Base-by-base conservation (phyloP, 345 rosid genomes). In the Pugionium cornutum region DNA sequence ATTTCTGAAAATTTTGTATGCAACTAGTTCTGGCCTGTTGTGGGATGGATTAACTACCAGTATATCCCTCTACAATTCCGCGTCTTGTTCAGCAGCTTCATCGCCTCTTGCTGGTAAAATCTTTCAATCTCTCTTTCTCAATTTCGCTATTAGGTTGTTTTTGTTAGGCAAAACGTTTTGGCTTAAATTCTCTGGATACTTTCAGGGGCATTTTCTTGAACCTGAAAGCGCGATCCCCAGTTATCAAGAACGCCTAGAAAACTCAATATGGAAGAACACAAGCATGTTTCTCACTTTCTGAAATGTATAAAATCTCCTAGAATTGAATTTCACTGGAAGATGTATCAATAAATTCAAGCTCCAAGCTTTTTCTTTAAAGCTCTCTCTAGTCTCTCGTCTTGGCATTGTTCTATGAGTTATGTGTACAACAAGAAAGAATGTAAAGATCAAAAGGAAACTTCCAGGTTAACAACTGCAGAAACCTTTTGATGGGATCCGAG, bases 31-130 rank as follows among this genome's bases (percentile, higher is more conserved):
- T 87, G 92, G 94, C 95, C 98, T 33, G 65, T 89, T 58, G 86
- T 87, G 57, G 89, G 91, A 56, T 92, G 96, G 97, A 62, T 89
- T 65, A 92, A 92, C 63, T 78, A 89, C 58, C 92, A 83, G 75
- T 92, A 83, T 59, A 73, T 92, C 50, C 98, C 97, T 36, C 49
- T 80, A 61, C 94, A 89, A 73, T 83, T 86, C 67, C 92, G 98
- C 0, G 98, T 92, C 50, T 7, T 86, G 74, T 89, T 89, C 70
- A 76, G 77, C 18, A 84, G 91, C 79, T 83, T 86, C 39, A 64
- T 86, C 34, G 92, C 79, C 60, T 78, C 92, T 31, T 83, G 92
- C 91, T 92, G 98, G 98, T 89, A 55, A 29, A 77, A 1, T 32
- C 64, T 27, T 59, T 41, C 31, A 61, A 18, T 43, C 53, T 68